A percentile compares a stretch with the other conserved stretches of the same genome.
These are phyloP conservation scores for Posidonia australis DNA, from an alignment of 106 monocot genomes.

Conservation along the genomic window DNA sequence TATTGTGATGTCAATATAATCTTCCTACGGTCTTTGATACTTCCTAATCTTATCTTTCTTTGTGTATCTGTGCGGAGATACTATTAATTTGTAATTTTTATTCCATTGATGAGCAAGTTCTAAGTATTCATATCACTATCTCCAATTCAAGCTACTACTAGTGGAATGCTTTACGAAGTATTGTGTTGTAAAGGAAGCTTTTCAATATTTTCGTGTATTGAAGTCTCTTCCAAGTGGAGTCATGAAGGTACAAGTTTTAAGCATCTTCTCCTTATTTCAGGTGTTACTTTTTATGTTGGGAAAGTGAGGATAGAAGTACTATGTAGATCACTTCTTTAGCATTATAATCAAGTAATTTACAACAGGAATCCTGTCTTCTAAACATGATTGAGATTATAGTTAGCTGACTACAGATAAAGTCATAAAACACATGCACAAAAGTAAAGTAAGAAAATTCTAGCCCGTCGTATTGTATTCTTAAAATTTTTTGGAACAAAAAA, in stretches of 20 bases:
- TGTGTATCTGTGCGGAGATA: no score
- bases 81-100: no score
- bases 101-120: no score
- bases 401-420: no score
- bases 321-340: neutral
- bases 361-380: neutral
- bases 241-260: slow-evolving; percentile 54
- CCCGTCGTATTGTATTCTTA: neutral
- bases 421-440: no score
- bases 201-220: slow-evolving; percentile 85
- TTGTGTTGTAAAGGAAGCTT: slow-evolving; percentile 40
- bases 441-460: neutral
- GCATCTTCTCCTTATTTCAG: neutral
- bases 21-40: no score
- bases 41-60: slow-evolving; percentile 7
- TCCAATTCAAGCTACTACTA: neutral
- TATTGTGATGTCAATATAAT: no score
- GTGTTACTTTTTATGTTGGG: neutral
- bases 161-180: slow-evolving; percentile 13
- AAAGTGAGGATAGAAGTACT: neutral
- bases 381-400: no score
- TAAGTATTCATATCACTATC: slow-evolving; percentile 24
- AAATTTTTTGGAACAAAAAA: neutral
- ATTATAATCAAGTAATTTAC: neutral
- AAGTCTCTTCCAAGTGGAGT: slow-evolving; percentile 56